These are phyloP conservation scores for Lactifluus piperatus DNA, from an alignment of 768 basidiomycete genomes.

Conservation along the genomic window DNA sequence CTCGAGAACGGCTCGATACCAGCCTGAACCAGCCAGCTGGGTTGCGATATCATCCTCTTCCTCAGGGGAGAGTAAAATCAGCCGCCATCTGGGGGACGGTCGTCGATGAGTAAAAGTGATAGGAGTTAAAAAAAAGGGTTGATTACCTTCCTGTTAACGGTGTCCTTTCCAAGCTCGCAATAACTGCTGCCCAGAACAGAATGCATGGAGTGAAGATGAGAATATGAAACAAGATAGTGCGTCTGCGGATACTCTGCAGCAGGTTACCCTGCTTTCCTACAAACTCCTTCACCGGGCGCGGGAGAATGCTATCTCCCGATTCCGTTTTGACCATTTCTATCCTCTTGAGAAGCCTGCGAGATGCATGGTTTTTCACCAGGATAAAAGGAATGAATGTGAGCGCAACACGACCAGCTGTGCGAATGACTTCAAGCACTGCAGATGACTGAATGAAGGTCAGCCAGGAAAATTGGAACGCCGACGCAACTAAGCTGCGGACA, in stretches of 20 bases:
- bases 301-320: conserved; percentile 31
- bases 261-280: conserved; percentile 44
- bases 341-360: conserved; percentile 41
- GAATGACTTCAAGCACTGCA: conserved; percentile 59
- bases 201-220: conserved; percentile 53
- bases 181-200: conserved; percentile 58
- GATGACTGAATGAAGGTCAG: conserved; percentile 44
- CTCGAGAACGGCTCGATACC: conserved; percentile 76
- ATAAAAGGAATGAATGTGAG: conserved; percentile 69
- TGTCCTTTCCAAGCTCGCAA: conserved; percentile 68
- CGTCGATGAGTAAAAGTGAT: not conserved
- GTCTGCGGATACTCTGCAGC: conserved; percentile 40
- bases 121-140: not conserved
- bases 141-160: conserved; percentile 76
- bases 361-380: conserved; percentile 47
- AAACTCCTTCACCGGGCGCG: conserved; percentile 28
- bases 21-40: conserved; percentile 75
- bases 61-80: conserved; percentile 85
- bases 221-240: conserved; percentile 42
- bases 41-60: conserved; percentile 87
- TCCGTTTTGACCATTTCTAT: conserved; percentile 36
- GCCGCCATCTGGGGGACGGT: conserved; percentile 53
- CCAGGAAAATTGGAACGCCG: conserved; percentile 12
- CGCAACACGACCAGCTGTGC: conserved; percentile 60
- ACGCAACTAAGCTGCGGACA: not conserved